Base-by-base conservation (phyloP, 768 basidiomycete species). In the Panaeolus papilionaceus region DNA sequence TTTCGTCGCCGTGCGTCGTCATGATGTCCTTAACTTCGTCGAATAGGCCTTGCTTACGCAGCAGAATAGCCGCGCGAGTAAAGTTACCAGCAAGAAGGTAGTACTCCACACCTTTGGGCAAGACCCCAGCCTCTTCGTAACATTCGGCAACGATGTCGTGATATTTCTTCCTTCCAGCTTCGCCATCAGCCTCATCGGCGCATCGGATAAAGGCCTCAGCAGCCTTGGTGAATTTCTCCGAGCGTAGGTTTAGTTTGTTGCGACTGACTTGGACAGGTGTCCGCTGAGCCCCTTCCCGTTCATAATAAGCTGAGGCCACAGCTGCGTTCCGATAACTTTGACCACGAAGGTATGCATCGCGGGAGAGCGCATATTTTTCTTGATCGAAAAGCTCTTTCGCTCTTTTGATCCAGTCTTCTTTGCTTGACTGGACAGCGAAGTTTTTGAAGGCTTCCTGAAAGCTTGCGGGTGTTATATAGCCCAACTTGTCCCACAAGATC, bases 11-110 rank as follows among this genome's bases (percentile, higher is more conserved):
- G 67, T 87, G 73, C 0, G 67, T 54, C n/a, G 79, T 68, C 14
- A 90, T 78, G 12, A 89, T 76, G 3, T 78, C 71, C 0, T 88
- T 77, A 0, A 88, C 88, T 58, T 89, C 81, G 54, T 87, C 86
- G 62, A 90, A 89, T 38, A 72, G 73, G 1, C 83, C 84, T 0
- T 77, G 76, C 65, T 85, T 82, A n/a, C 85, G 80, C 66, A 82
- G 90, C 20, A 80, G 75, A 65, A 78, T 76, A 0, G 84, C 85
- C 1, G 86, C 83, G 2, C 75, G 68, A 3, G 79, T 78, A 65
- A 80, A 89, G 58, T 85, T 80, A 33, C 78, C 71, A 2, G 83
- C 86, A 0, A 76, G 67, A 6, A 79, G 64, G 70, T 84, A 89
- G 5, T 75, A 78, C 6, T 79, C 65, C 0, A 85, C 89, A 2